A percentile compares a stretch with the other conserved stretches of the same genome.
Evolutionary conservation across 2,329 filamentous ascomycete genomes (phyloP).

Genomic region (Diaporthe longicolla): DNA sequence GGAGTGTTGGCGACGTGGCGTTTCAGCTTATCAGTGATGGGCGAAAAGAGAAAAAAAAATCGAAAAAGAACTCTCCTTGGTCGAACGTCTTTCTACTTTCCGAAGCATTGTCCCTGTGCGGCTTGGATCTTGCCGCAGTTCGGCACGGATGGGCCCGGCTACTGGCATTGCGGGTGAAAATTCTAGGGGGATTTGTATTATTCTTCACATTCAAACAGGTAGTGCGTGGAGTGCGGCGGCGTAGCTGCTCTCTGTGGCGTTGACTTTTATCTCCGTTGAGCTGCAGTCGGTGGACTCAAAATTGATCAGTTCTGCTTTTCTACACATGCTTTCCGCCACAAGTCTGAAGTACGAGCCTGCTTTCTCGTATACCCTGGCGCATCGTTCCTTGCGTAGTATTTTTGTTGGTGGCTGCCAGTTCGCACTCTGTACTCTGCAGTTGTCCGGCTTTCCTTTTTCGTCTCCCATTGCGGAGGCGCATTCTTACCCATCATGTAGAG

Average conservation of each 20-base stretch:
- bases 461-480: not conserved
- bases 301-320: slow-evolving; percentile 28
- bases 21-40: slow-evolving; percentile 32
- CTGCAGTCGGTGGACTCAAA: slow-evolving; percentile 25
- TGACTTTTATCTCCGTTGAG: slow-evolving; percentile 26
- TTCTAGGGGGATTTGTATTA: slow-evolving; percentile 31
- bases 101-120: slow-evolving; percentile 24
- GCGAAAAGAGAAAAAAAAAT: not conserved
- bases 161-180: slow-evolving; percentile 24
- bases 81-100: slow-evolving; percentile 21
- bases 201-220: slow-evolving; percentile 34
- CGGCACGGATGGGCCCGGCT: not conserved
- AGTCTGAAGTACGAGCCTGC: not conserved
- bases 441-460: not conserved
- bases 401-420: not conserved
- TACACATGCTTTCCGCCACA: not conserved
- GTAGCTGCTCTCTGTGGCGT: slow-evolving; percentile 31
- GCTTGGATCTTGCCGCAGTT: slow-evolving; percentile 6
- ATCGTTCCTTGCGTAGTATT: not conserved
- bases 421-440: not conserved
- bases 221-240: slow-evolving; percentile 26
- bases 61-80: slow-evolving; percentile 31
- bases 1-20: slow-evolving; percentile 30
- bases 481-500: not conserved
- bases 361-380: slow-evolving; percentile 6